These are phyloP conservation scores for Waltiozyma sp. DNA, from an alignment of 1,139 yeast genomes.

Conservation along the genomic window DNA sequence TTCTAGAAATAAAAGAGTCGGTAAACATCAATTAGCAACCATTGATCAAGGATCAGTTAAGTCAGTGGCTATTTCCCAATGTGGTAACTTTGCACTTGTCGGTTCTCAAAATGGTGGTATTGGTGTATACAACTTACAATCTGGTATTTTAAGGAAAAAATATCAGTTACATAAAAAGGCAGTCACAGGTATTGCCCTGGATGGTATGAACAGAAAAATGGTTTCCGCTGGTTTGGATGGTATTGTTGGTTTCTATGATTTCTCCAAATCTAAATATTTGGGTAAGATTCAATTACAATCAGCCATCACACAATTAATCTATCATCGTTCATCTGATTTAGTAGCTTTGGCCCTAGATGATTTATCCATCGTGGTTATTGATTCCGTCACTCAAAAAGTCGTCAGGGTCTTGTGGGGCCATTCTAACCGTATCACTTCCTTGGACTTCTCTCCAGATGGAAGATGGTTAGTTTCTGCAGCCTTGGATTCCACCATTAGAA, in stretches of 20 bases:
- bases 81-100: constrained; percentile 91
- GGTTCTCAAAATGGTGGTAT: constrained; percentile 92
- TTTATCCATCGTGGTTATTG: constrained; percentile 73
- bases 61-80: constrained; percentile 70
- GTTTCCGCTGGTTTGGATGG: constrained; percentile 89
- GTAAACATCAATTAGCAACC: constrained; percentile 59
- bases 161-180: constrained; percentile 61
- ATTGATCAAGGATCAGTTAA: constrained; percentile 77
- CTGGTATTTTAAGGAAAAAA: constrained; percentile 66
- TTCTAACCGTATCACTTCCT: constrained; percentile 72
- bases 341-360: constrained; percentile 84
- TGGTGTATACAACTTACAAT: constrained; percentile 81
- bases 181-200: constrained; percentile 83
- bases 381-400: constrained; percentile 66
- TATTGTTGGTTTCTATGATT: constrained; percentile 76
- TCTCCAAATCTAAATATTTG: constrained; percentile 56
- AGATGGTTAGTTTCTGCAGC: constrained; percentile 87
- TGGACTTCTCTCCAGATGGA: constrained; percentile 92
- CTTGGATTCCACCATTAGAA: constrained; percentile 79
- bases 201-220: constrained; percentile 81
- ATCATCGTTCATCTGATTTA: constrained; percentile 75
- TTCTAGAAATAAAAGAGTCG: constrained; percentile 71
- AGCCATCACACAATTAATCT: constrained; percentile 67
- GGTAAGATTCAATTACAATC: constrained; percentile 63
- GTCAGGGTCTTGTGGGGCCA: constrained; percentile 91